phyloP scores from a whole-genome alignment of 164 flowering plant species.

The Nelumbo lutea region DNA sequence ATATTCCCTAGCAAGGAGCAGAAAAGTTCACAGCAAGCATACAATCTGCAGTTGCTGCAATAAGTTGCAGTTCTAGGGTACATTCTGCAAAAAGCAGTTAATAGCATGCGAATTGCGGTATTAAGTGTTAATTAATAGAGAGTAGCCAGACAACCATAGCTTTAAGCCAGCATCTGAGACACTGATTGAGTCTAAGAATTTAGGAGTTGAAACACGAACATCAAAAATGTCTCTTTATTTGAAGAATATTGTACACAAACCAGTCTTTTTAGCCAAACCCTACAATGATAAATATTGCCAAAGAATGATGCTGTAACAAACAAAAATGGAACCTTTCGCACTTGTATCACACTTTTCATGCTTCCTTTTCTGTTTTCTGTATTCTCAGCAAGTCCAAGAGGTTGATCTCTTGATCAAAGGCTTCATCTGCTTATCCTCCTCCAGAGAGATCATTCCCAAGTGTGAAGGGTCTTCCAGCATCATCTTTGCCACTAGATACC shows the following conservation, averaged over 20 bases:
- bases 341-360: background rate
- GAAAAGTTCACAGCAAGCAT: too few relatives aligned
- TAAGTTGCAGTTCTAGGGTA: too few relatives aligned
- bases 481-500: constrained; percentile 36
- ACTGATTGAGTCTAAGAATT: too few relatives aligned
- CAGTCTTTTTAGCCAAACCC: background rate
- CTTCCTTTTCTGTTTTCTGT: background rate
- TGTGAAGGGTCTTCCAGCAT: constrained; percentile 39
- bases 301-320: constrained; percentile 2
- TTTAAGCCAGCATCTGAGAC: too few relatives aligned
- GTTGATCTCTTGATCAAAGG: constrained; percentile 29
- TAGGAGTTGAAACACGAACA: background rate
- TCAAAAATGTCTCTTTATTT: constrained; percentile 15
- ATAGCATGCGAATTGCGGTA: too few relatives aligned
- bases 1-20: too few relatives aligned
- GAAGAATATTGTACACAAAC: constrained; percentile 7
- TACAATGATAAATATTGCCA: background rate
- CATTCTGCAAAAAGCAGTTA: too few relatives aligned
- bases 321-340: background rate
- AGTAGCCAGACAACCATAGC: too few relatives aligned
- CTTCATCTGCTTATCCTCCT: constrained; percentile 33
- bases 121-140: too few relatives aligned
- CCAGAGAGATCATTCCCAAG: constrained; percentile 31
- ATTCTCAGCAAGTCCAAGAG: constrained; percentile 28
- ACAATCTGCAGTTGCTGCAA: too few relatives aligned